A percentile compares a stretch with the other conserved stretches of the same genome.
Evolutionary conservation across 306 rosid genomes (phyloP).

Genomic region (Begonia fuchsioides): DNA sequence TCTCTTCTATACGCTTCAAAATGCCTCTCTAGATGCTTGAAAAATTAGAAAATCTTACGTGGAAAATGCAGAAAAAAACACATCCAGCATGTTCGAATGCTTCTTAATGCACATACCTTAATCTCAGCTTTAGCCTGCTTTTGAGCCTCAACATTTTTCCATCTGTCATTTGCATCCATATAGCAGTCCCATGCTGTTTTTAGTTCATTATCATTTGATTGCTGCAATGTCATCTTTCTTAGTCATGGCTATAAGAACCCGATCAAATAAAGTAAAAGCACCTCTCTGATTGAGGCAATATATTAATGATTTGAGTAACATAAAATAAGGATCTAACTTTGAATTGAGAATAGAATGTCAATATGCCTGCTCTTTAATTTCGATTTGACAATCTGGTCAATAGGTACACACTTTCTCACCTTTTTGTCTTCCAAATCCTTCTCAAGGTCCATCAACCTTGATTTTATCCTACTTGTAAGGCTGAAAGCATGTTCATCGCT

Average conservation of each 20-base stretch:
- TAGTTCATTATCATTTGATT: conserved; percentile 40
- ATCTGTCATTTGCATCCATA: conserved; percentile 48
- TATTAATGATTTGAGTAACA: too few relatives aligned
- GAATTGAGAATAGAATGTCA: too few relatives aligned
- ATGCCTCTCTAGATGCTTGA: conserved; percentile 41
- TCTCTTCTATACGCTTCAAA: conserved; percentile 55
- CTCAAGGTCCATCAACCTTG: conserved; percentile 54
- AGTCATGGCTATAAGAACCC: conserved; percentile 6
- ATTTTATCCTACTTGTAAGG: conserved; percentile 53
- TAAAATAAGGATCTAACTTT: too few relatives aligned
- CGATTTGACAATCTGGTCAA: too few relatives aligned
- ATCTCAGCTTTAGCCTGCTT: conserved; percentile 37
- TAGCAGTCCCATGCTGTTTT: conserved; percentile 54
- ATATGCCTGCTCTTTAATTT: too few relatives aligned
- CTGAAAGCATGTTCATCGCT: conserved; percentile 43
- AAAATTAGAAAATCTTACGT: conserved; percentile 13
- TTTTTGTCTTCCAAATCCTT: conserved; percentile 63
- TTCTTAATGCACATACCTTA: conserved; percentile 39
- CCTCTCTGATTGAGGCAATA: too few relatives aligned
- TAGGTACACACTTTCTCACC: conserved; percentile 18
- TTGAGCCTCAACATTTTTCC: conserved; percentile 52
- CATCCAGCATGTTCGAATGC: conserved; percentile 3
- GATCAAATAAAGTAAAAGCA: neutral
- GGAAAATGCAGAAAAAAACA: conserved; percentile 8
- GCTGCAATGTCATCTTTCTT: conserved; percentile 26